These are phyloP conservation scores for Kuraishia cidri DNA, from an alignment of 805 yeast genomes.

Conservation along the genomic window DNA sequence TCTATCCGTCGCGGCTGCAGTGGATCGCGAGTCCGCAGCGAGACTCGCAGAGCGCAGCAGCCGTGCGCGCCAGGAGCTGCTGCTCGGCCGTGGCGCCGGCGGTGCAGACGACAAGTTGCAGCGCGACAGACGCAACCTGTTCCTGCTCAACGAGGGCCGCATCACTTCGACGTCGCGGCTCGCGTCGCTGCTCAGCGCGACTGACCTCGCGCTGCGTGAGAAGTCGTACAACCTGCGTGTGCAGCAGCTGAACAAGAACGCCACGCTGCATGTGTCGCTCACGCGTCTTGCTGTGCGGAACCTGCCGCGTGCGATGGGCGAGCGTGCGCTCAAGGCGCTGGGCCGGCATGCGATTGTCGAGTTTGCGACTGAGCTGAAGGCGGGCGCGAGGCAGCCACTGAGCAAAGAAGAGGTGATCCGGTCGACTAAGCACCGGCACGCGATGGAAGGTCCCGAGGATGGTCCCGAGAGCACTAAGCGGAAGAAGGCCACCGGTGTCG, in stretches of 20 bases:
- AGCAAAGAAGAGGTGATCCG: conserved; percentile 83
- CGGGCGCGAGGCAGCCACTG: conserved; percentile 68
- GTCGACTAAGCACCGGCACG: conserved; percentile 57
- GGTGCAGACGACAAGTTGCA: conserved; percentile 79
- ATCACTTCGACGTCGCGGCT: conserved; percentile 73
- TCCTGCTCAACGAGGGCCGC: conserved; percentile 88
- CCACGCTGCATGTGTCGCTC: conserved; percentile 84
- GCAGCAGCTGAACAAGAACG: conserved; percentile 84
- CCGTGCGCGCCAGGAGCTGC: conserved; percentile 57
- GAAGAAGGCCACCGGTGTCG: conserved; percentile 80
- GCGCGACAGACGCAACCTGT: conserved; percentile 80
- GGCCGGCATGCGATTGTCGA: conserved; percentile 93
- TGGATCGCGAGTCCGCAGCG: conserved; percentile 77
- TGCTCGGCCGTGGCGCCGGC: conserved; percentile 76
- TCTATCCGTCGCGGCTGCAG: conserved; percentile 74
- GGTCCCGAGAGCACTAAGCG: conserved; percentile 41
- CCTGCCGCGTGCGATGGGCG: conserved; percentile 86
- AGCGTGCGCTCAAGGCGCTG: conserved; percentile 79
- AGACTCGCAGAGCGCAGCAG: conserved; percentile 67
- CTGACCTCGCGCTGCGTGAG: conserved; percentile 83
- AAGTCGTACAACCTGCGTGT: conserved; percentile 80
- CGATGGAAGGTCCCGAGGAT: conserved; percentile 23
- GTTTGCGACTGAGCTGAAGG: conserved; percentile 84
- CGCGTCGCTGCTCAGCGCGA: conserved; percentile 54
- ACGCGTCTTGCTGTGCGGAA: conserved; percentile 94